Base-by-base conservation (phyloP, 441 rosid species). In the Aleurites moluccanus region DNA sequence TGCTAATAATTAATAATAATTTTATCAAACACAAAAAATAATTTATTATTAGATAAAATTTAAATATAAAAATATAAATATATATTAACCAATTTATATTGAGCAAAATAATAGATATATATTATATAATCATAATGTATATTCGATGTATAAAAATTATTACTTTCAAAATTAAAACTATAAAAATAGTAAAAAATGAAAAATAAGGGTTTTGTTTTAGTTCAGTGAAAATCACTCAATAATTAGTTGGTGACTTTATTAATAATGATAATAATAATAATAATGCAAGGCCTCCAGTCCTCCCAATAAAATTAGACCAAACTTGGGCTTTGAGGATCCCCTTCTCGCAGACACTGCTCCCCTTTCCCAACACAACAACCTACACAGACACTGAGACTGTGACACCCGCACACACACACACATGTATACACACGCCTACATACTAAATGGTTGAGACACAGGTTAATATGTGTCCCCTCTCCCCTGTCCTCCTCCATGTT, bases 391-490 rank as follows among this genome's bases (percentile, higher is more conserved):
- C 59, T 30, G 14, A 75, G 78, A 78, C 59, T 33, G 64, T 67
- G 82, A 56, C 47, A 62, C 69, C 63, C 63, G 45, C 23, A 38
- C 30, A 79, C 20, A n/a, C n/a, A n/a, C n/a, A n/a, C n/a, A 55
- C 53, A n/a, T 66, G 10, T 49, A 38, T 4, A 40, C 35, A 28
- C 64, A 14, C 40, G 40, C 64, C n/a, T 33, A 62, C 57, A 53
- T 40, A 4, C 67, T 64, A 65, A 47, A 79, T 77, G 86, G 62
- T 35, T 44, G 71, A 79, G 79, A 73, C 78, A 74, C 61, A 72
- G 72, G 62, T 75, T 81, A 85, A 81, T 80, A 83, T 77, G 30
- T 82, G 77, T 76, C 85, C 77, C 55, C 70, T 65, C 40, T 49
- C 74, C 69, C 15, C 27, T 16, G 77, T 67, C 81, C 53, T 52